phyloP scores from a whole-genome alignment of 2,329 filamentous ascomycete species.

The Colletotrichum viniferum region DNA sequence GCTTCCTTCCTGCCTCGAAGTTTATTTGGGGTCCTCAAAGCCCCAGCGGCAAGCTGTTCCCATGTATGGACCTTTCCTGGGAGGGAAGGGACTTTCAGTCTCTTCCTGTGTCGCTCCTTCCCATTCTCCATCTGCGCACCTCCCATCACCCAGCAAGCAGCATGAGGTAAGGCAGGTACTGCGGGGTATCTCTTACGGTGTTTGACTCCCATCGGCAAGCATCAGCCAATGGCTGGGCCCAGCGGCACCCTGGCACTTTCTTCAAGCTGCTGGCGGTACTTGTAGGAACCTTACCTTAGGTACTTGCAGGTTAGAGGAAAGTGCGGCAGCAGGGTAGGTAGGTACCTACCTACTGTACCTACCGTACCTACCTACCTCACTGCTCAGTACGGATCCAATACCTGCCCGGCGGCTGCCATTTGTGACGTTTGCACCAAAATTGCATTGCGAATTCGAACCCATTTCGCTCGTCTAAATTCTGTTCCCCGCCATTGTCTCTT shows the following conservation, averaged over 20 bases:
- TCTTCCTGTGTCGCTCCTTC: background rate
- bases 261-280: background rate
- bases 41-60: background rate
- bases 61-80: background rate
- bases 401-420: background rate
- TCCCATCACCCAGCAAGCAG: background rate
- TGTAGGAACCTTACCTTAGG: background rate
- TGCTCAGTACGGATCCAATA: background rate
- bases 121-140: background rate
- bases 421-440: slow-evolving; percentile 22
- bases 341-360: background rate
- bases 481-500: slow-evolving; percentile 3
- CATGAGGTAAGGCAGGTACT: background rate
- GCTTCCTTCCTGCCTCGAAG: background rate
- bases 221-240: background rate
- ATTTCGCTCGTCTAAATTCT: slow-evolving; percentile 6
- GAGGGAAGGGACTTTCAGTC: background rate
- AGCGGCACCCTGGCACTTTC: background rate
- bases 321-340: background rate
- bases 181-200: background rate
- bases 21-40: background rate
- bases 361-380: background rate
- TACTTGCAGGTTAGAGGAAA: background rate
- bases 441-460: slow-evolving; percentile 3
- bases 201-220: background rate